Percentiles rank a stretch among this genome's conserved stretches.
These are phyloP conservation scores for Microbotryum intermedium DNA, from an alignment of 1,284 basidiomycete genomes.

Conservation along the genomic window DNA sequence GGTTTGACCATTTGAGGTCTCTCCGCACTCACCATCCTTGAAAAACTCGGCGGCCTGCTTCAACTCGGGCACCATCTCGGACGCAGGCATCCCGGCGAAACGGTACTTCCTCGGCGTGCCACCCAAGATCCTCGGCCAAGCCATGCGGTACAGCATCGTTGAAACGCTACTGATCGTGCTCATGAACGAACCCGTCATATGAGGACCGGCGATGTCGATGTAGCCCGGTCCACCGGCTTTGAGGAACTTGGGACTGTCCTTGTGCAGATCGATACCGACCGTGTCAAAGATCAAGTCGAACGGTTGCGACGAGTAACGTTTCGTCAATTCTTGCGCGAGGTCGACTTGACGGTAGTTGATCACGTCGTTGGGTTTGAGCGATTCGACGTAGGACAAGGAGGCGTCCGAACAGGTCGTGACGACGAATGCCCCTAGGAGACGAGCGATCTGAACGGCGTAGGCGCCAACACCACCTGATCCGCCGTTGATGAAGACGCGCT, in stretches of 20 bases:
- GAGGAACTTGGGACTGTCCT: conserved; percentile 33
- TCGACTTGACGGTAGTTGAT: conserved; percentile 53
- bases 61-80: conserved; percentile 20
- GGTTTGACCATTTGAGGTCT: too few species aligned
- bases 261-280: conserved; percentile 23
- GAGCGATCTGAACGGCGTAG: conserved; percentile 56
- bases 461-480: conserved; percentile 57
- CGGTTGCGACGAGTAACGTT: conserved; percentile 35
- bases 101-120: conserved; percentile 28
- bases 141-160: not conserved
- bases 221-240: conserved; percentile 10
- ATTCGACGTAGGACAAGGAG: conserved; percentile 46
- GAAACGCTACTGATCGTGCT: not conserved
- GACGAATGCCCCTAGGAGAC: conserved; percentile 52
- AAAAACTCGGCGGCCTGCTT: conserved; percentile 40
- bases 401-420: conserved; percentile 50
- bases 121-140: conserved; percentile 13
- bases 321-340: conserved; percentile 44
- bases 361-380: conserved; percentile 46
- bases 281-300: conserved; percentile 32
- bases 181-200: not conserved
- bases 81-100: conserved; percentile 32
- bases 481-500: conserved; percentile 54
- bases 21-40: conserved; percentile 10
- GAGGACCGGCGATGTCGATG: conserved; percentile 18